Evolutionary conservation across 345 rosid genomes (phyloP).

Genomic region (Rhodamnia argentea): DNA sequence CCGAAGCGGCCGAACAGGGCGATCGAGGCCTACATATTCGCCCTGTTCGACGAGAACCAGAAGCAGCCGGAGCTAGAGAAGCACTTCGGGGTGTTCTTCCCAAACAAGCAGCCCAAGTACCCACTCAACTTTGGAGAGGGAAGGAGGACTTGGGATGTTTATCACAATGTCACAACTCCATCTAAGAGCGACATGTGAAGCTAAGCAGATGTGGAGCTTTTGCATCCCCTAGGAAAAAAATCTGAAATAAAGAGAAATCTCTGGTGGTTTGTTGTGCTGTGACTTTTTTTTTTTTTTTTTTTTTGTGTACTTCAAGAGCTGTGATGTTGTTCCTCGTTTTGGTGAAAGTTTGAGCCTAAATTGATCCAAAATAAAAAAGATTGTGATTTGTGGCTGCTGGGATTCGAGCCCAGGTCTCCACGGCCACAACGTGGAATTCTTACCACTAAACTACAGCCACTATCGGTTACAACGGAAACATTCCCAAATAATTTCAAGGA

Average conservation of each 20-base stretch:
- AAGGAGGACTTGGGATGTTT: conserved; percentile 7
- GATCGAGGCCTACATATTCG: conserved; percentile 26
- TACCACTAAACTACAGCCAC: conserved; percentile 84
- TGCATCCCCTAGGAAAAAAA: not conserved
- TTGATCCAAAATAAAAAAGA: not conserved
- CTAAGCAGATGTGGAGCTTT: not conserved
- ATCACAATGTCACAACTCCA: not conserved
- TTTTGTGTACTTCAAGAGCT: not conserved
- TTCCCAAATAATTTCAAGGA: accelerated
- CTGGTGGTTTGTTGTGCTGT: not conserved
- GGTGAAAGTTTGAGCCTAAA: not conserved
- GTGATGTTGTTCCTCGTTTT: not conserved
- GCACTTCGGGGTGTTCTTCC: conserved; percentile 21
- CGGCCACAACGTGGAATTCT: conserved; percentile 85
- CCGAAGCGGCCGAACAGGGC: conserved; percentile 24
- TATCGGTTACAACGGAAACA: accelerated
- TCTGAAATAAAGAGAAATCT: not conserved
- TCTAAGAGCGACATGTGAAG: not conserved
- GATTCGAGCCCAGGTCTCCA: conserved; percentile 92
- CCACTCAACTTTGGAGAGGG: conserved; percentile 10
- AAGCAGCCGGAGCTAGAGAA: conserved; percentile 23
- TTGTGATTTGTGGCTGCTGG: conserved; percentile 51
- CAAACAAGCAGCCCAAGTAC: conserved; percentile 18
- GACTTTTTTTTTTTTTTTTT: too few species aligned
- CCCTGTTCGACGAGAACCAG: conserved; percentile 29